These are phyloP conservation scores for Xylaria sp. DNA, from an alignment of 2,329 filamentous ascomycete genomes.

Conservation along the genomic window DNA sequence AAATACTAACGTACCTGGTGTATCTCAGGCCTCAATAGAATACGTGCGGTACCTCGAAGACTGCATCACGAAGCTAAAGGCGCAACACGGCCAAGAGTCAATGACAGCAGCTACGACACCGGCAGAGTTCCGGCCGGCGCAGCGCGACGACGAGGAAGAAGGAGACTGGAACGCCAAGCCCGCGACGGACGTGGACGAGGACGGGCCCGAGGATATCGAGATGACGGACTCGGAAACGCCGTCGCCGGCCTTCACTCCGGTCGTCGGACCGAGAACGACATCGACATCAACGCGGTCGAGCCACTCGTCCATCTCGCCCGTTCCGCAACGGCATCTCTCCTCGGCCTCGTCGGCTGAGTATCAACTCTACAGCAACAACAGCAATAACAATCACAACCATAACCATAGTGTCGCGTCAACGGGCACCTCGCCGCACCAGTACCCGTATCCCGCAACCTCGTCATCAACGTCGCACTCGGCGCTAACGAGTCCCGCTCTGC, in stretches of 20 bases:
- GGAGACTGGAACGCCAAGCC: constrained; percentile 36
- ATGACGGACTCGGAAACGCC: constrained; percentile 66
- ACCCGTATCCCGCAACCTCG: constrained; percentile 52
- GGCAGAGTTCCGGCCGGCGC: constrained; percentile 45
- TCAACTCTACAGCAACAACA: constrained; percentile 55
- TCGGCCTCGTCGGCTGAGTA: constrained; percentile 59
- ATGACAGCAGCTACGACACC: constrained; percentile 34
- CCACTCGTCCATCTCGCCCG: constrained; percentile 65
- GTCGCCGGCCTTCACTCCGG: constrained; percentile 57
- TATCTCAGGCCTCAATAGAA: constrained; percentile 85
- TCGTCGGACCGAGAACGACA: constrained; percentile 40
- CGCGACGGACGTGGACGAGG: constrained; percentile 54
- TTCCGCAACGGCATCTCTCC: constrained; percentile 63
- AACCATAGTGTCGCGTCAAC: not conserved
- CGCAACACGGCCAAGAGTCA: constrained; percentile 55
- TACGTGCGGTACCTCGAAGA: constrained; percentile 94
- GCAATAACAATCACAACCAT: constrained; percentile 40
- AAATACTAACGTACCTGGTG: not conserved
- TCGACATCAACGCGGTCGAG: constrained; percentile 46
- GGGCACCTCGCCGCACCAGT: constrained; percentile 50
- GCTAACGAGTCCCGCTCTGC: constrained; percentile 66
- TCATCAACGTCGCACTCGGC: constrained; percentile 46
- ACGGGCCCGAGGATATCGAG: constrained; percentile 65
- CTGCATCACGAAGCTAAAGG: constrained; percentile 84
- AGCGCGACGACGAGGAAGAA: constrained; percentile 44